Evolutionary conservation across 192 early-diverging fungal genomes (phyloP), one percentile per base, ranked within the genome.

Genomic region (Pecoramyces ruminantium): DNA sequence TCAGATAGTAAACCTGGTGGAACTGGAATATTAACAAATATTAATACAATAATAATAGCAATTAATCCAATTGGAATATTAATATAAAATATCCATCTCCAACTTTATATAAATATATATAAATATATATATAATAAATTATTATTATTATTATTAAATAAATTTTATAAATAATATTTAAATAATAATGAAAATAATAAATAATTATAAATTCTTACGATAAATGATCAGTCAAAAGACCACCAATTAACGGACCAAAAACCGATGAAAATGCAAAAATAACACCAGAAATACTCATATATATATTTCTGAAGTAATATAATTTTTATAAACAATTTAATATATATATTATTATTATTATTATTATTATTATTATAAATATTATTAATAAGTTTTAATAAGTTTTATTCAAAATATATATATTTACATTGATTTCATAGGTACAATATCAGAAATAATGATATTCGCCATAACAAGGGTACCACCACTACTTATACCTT

Each of bases 371-470:
- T 51, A 21, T 51, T 17, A 21, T 21, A 4, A 1, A 21, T 51
- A 18, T 51, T 51, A 0, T 51, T 21, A 4, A 21, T 51, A 21
- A 3, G 1, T 25, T 21, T 21, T 21, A 13, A 21, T 51, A 13
- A n/a, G 21, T 51, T 21, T 51, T 21, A 2, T 51, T n/a, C n/a
- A n/a, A n/a, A n/a, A n/a, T n/a, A n/a, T n/a, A n/a, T n/a, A n/a
- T n/a, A n/a, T n/a, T n/a, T 67, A 67, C 51, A 21, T 67, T 67
- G 25, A 8, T 67, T 21, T 67, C n/a, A 92, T 81, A 18, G 89
- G 87, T 58, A 89, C 86, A 79, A 93, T 89, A 79, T 94, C 93
- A 2, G 92, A 84, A 21, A 95, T 87, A 80, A 95, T 92, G 28
- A 94, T 88, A 78, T 89, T 89, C 4, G 89, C 86, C 83, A 90